These are phyloP conservation scores for Aspergillus sp. DNA, from an alignment of 2,329 filamentous ascomycete genomes.

Conservation along the genomic window DNA sequence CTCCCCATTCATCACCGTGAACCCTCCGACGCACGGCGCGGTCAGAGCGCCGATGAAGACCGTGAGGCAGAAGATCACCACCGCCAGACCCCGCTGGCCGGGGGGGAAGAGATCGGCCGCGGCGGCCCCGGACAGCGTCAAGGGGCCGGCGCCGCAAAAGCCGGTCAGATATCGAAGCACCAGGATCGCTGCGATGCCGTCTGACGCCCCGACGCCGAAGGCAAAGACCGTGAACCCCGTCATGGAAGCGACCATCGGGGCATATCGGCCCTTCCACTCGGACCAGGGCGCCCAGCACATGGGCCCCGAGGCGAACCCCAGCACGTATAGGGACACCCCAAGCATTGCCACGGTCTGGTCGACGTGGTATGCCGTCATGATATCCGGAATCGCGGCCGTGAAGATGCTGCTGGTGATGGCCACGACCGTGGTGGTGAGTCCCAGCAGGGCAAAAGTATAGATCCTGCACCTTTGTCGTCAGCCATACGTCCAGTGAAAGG, in stretches of 20 bases:
- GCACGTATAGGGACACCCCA: not conserved
- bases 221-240: conserved; percentile 1
- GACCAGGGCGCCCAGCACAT: conserved; percentile 1
- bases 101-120: conserved; percentile 59
- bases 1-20: conserved; percentile 46
- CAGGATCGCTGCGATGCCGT: not conserved
- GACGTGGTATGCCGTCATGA: not conserved
- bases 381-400: not conserved
- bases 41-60: conserved; percentile 53
- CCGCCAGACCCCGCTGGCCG: conserved; percentile 40
- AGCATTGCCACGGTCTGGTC: not conserved
- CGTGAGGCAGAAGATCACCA: conserved; percentile 51
- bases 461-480: not conserved
- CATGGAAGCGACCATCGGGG: not conserved
- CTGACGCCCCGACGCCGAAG: not conserved
- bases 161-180: not conserved
- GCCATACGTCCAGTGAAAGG: too few species aligned
- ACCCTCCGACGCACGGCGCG: conserved; percentile 55
- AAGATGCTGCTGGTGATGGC: conserved; percentile 2
- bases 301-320: conserved; percentile 1
- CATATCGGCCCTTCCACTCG: not conserved
- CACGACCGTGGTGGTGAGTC: not conserved
- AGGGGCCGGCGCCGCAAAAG: not conserved
- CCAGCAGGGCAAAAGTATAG: not conserved
- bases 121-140: conserved; percentile 36